Evolutionary conservation across 1,139 yeast species (phyloP).

Genomic region (Kurtzmaniella quercitrusa): DNA sequence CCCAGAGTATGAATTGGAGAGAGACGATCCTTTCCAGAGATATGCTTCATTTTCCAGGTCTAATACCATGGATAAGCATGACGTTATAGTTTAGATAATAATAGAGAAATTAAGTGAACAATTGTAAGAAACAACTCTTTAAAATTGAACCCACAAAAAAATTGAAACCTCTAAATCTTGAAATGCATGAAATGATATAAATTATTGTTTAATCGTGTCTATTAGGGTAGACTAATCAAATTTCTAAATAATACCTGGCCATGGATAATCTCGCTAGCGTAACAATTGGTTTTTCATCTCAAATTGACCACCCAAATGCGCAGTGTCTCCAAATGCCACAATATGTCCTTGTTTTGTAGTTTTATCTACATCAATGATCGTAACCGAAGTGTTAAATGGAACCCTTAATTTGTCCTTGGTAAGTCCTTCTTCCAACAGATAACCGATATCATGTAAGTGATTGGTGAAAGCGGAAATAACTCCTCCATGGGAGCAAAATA

Average conservation of each 20-base stretch:
- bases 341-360: conserved; percentile 36
- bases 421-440: conserved; percentile 32
- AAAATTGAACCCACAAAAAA: too few relatives aligned
- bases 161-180: too few relatives aligned
- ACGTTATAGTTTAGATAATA: conserved; percentile 8
- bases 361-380: conserved; percentile 54
- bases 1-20: conserved; percentile 64
- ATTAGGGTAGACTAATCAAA: too few relatives aligned
- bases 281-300: conserved; percentile 47
- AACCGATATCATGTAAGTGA: conserved; percentile 35
- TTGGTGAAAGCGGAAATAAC: conserved; percentile 62
- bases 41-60: conserved; percentile 56
- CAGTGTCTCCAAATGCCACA: conserved; percentile 54
- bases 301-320: conserved; percentile 57
- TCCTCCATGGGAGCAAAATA: conserved; percentile 84
- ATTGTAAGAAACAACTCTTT: too few relatives aligned
- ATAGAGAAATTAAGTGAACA: too few relatives aligned
- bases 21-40: conserved; percentile 59
- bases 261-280: conserved; percentile 14
- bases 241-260: too few relatives aligned
- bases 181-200: too few relatives aligned
- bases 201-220: too few relatives aligned
- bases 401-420: conserved; percentile 47
- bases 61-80: conserved; percentile 27
- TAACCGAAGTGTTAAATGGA: conserved; percentile 70